Evolutionary conservation across 768 basidiomycete species (phyloP), one percentile per base, ranked within the genome.

Genomic region (Sutorius australiensis): DNA sequence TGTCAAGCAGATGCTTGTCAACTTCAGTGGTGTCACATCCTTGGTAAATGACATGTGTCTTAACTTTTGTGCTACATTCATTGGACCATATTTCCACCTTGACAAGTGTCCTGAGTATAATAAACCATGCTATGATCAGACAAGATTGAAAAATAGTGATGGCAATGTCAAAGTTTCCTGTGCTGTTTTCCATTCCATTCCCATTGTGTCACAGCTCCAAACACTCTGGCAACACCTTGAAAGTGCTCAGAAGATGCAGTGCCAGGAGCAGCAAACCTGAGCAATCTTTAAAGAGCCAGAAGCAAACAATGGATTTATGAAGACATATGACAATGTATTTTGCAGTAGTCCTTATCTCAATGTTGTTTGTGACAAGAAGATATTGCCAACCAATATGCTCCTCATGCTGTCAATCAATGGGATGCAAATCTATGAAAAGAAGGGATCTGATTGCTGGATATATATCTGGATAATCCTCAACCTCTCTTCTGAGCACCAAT

Each of bases 201-300:
- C 32, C 0, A 17, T 53, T 30, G 17, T 5, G 4, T 38, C 39
- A 0, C 51, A 53, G 11, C 14, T 53, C 2, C 52, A 53, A 2
- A 33, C 46, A 3, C 6, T 53, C 3, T 17, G 28, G 10, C 0
- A 11, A 0, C 32, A 53, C 8, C 51, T 21, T 0, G 30, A 52
- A 0, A 52, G 19, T 0, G 44, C 44, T 5, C 5, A 3, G 8
- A 53, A 47, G 9, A 34, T 53, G 39, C 3, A 12, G 3, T 53
- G 47, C 6, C 5, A 4, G 16, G 21, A 5, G 0, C 0, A 27
- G 1, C 6, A 8, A 0, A 46, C 31, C 0, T 0, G 40, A 10
- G 3, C 27, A 1, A 12, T 47, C 4, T 30, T 47, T 5, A 2
- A 41, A 3, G 45, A 53, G 3, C 38, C 47, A 2, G 0, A 7